Evolutionary conservation across 768 basidiomycete genomes (phyloP), one percentile per base, ranked within the genome.

Genomic region (Tricholoma matsutake): DNA sequence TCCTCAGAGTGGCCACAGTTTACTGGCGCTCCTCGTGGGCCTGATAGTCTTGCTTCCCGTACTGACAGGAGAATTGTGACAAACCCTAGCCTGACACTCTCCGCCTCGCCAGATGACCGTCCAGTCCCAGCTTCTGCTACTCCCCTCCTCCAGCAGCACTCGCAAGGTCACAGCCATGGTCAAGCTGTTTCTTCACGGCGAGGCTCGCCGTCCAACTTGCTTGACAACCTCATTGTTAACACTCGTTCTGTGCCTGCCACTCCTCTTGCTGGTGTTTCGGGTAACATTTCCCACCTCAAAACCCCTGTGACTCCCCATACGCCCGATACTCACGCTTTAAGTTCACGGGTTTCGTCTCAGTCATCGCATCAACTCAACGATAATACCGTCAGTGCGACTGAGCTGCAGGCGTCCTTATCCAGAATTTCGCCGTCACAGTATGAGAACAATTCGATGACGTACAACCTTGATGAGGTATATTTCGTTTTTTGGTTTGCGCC

Each of bases 1-100:
- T 81, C 91, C 8, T 94, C 94, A 1, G 95, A 97, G 72, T 98
- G 96, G 96, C 92, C 95, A 32, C 93, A 94, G 72, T 97, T 94
- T 75, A 79, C 85, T 51, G 83, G 83, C 28, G 80, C 81, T 52
- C 71, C 81, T 47, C 86, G 89, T 67, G 82, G 79, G 29, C 84
- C 86, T 34, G 91, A 92, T 37, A 78, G 79, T 11, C 65, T 84
- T 32, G 69, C 75, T 45, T 77, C 80, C 43, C 83, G 88, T 58
- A 67, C 76, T 31, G 89, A 91, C 58, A 83, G 91, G 63, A 87
- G 91, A 35, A 85, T 78, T 29, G 88, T 89, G 41, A 91, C 90
- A 4, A 91, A 88, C 68, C 89, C 91, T 8, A 85, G 84, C 54
- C 72, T 92, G 65, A 85, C 82, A 3, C 75, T 91, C 56, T 85